Percentiles rank a stretch among this genome's conserved stretches.
Conservation (phyloP, 345 rosid genomes). For the Ailanthus altissimus region DNA sequence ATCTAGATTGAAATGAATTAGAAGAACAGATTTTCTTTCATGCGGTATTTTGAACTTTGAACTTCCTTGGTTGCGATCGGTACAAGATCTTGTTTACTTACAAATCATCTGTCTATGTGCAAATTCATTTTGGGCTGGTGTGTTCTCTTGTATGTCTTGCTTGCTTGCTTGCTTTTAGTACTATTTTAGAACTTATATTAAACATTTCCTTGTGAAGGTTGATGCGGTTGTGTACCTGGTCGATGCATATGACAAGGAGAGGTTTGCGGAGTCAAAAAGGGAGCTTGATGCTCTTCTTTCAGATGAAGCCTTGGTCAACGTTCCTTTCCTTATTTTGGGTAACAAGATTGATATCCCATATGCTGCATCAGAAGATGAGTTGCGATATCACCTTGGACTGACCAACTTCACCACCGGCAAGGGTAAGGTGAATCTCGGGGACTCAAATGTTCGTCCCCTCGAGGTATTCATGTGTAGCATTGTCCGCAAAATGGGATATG, state of each 20-base stretch:
- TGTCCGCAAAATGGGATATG: slow-evolving; percentile 77
- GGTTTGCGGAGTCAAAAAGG: slow-evolving; percentile 58
- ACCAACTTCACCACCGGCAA: slow-evolving; percentile 75
- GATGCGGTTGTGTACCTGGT: slow-evolving; percentile 79
- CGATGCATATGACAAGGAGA: slow-evolving; percentile 70
- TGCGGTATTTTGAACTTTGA: neutral
- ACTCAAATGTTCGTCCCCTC: slow-evolving; percentile 58
- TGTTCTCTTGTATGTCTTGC: neutral
- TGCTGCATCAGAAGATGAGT: slow-evolving; percentile 73
- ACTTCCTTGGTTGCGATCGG: neutral
- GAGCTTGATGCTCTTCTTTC: slow-evolving; percentile 70
- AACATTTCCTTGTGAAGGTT: slow-evolving; percentile 37
- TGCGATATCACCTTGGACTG: slow-evolving; percentile 65
- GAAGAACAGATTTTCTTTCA: neutral
- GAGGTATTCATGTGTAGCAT: slow-evolving; percentile 82
- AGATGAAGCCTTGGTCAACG: slow-evolving; percentile 57
- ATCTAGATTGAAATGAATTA: neutral
- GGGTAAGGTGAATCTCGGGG: slow-evolving; percentile 55
- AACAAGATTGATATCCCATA: slow-evolving; percentile 74
- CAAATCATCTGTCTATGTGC: neutral
- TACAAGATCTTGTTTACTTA: neutral
- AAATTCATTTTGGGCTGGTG: neutral
- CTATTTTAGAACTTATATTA: slow-evolving; percentile 3
- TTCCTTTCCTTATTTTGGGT: slow-evolving; percentile 65
- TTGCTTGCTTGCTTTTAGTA: neutral